Percentiles rank a stretch among this genome's conserved stretches.
Conservation (phyloP, 139 green algal species). For the Micractinium conductrix region DNA sequence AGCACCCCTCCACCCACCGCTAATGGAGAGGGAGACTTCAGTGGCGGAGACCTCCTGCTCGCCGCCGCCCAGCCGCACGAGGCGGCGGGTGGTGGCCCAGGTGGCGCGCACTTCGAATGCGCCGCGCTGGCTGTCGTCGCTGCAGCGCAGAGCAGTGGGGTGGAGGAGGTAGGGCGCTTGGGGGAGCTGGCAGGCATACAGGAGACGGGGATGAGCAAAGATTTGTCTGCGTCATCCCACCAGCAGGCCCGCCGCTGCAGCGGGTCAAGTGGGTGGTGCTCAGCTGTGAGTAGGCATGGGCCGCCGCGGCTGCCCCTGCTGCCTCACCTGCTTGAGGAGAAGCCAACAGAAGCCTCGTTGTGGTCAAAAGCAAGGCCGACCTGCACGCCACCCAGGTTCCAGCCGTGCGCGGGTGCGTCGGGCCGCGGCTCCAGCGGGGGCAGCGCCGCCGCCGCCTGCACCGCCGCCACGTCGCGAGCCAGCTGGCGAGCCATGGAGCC, state of each 20-base stretch:
- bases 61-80: background rate
- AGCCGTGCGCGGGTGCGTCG: background rate
- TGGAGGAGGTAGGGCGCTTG: background rate
- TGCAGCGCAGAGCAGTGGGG: background rate
- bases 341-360: background rate
- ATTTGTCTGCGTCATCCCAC: background rate
- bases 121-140: too few species aligned
- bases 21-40: background rate
- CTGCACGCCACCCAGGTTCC: background rate
- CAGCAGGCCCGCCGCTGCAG: background rate
- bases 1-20: conserved; percentile 20
- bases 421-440: background rate
- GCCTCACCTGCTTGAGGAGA: background rate
- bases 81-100: background rate
- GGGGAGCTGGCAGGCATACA: too few species aligned
- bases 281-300: too few species aligned
- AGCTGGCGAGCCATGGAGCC: background rate
- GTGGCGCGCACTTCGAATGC: conserved; percentile 1
- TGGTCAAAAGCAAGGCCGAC: background rate
- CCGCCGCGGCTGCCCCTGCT: background rate
- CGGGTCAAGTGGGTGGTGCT: too few species aligned
- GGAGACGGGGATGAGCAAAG: background rate
- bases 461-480: background rate
- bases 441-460: background rate
- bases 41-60: background rate